These are phyloP conservation scores for Pharnaceum exiguum DNA, from an alignment of 148 eudicot genomes.

Conservation along the genomic window DNA sequence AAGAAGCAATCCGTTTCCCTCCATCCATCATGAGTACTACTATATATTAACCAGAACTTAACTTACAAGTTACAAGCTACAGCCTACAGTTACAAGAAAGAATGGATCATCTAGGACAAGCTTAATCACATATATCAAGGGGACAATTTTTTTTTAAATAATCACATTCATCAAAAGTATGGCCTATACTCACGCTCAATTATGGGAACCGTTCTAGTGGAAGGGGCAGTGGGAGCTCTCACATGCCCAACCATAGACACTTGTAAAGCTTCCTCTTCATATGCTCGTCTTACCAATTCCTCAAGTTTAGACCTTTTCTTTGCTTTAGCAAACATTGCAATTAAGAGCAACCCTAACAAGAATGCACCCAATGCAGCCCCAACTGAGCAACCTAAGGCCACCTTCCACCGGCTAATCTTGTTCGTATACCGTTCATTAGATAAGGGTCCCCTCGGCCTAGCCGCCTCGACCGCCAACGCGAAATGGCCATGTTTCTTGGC, in stretches of 20 bases:
- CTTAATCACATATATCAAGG: background rate
- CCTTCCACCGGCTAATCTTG: conserved; percentile 51
- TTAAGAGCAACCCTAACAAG: conserved; percentile 55
- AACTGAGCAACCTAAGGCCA: conserved; percentile 60
- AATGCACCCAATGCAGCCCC: conserved; percentile 82
- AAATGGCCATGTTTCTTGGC: conserved; percentile 60
- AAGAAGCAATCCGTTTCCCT: too few relatives aligned
- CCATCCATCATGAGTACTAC: background rate
- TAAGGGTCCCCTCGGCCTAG: conserved; percentile 18
- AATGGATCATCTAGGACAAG: background rate
- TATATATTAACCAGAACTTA: conserved; percentile 8
- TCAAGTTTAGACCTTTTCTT: conserved; percentile 76
- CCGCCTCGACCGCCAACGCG: conserved; percentile 58
- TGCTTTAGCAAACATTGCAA: conserved; percentile 83
- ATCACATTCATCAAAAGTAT: conserved; percentile 15
- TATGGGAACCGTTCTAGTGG: conserved; percentile 53
- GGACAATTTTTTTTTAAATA: too few relatives aligned
- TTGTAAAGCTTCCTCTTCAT: conserved; percentile 85
- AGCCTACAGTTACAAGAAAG: conserved; percentile 13
- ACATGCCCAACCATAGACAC: conserved; percentile 95
- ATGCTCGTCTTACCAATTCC: conserved; percentile 82
- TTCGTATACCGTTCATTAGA: conserved; percentile 25
- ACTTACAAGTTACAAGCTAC: too few relatives aligned
- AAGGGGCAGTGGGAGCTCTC: conserved; percentile 56
- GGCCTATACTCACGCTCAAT: conserved; percentile 56